Percentiles rank a stretch among this genome's conserved stretches.
Evolutionary conservation across 2,329 filamentous ascomycete species (phyloP).

Genomic region (Dendryphion nanum): DNA sequence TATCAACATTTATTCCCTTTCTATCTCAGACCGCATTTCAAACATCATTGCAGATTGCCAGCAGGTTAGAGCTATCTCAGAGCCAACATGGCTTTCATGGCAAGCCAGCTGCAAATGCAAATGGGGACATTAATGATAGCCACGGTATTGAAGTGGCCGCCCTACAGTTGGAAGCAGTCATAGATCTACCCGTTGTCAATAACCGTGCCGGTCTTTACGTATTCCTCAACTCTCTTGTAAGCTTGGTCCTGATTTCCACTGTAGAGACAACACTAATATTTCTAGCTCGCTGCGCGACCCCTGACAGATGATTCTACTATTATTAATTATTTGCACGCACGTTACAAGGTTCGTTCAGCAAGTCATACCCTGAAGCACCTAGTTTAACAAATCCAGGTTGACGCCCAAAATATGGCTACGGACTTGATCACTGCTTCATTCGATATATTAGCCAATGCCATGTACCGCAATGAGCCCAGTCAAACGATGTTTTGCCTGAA

Average conservation of each 20-base stretch:
- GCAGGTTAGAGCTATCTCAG: constrained; percentile 38
- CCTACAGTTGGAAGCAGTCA: constrained; percentile 55
- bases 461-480: constrained; percentile 65
- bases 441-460: constrained; percentile 82
- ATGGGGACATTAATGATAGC: constrained; percentile 41
- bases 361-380: constrained; percentile 4
- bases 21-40: constrained; percentile 61
- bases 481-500: constrained; percentile 70
- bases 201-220: constrained; percentile 82
- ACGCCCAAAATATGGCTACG: constrained; percentile 72
- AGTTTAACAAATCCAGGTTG: constrained; percentile 55
- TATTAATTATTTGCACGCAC: constrained; percentile 76
- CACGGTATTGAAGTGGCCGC: constrained; percentile 42
- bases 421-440: constrained; percentile 88
- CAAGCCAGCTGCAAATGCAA: constrained; percentile 41
- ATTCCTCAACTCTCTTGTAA: constrained; percentile 77
- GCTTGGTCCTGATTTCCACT: constrained; percentile 21
- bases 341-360: constrained; percentile 67
- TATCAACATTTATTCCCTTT: constrained; percentile 32
- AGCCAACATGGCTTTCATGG: constrained; percentile 45
- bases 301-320: constrained; percentile 78
- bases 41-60: constrained; percentile 47
- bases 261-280: constrained; percentile 30
- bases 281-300: constrained; percentile 76
- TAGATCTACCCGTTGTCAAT: constrained; percentile 69